Base-by-base conservation (phyloP, 2,329 filamentous ascomycete genomes). In the Claviceps purpurea region DNA sequence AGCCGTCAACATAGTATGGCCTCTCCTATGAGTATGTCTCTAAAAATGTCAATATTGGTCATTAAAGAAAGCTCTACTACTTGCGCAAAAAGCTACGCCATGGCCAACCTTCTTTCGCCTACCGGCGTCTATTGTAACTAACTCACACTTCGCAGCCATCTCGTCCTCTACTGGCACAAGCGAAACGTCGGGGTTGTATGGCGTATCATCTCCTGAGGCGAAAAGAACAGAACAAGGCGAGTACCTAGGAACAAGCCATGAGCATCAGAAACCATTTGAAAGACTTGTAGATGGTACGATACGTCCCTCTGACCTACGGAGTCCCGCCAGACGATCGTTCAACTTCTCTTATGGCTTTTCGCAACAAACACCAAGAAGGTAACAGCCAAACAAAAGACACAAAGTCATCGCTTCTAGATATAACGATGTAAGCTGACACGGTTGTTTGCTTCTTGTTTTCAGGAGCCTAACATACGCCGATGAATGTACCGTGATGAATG, bases 291-390 rank as follows among this genome's bases (percentile, higher is more conserved):
- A 30, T n/a, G 39, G 20, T 13, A 20, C 16, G 18, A 38, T 26
- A n/a, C 11, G 30, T 24, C 30, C 39, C 46, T 13, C 42, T 38
- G 50, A 44, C 26, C 38, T 54, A 14, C 50, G 39, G 30, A 54
- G 52, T 41, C 52, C 52, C 11, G 39, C 52, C 26, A 47, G 24
- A 47, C 50, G 39, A 38, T 54, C 52, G 4, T 51, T 54, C 6
- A 43, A 42, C 38, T 37, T 30, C 20, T 24, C 41, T 11, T 10
- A 42, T 30, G 30, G 45, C 39, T 49, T 8, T 14, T 30, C 26
- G 14, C 43, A 39, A 30, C 30, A 26, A 40, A 48, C 41, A 37
- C 52, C 45, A 46, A 40, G 49, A 13, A 54, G 45, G 49, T 54
- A 53, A 14, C 30, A 34, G 30, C 30, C 30, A 34, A 34, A 30